Conservation (phyloP, 2,329 filamentous ascomycete genomes). For the Thelonectria discophora region DNA sequence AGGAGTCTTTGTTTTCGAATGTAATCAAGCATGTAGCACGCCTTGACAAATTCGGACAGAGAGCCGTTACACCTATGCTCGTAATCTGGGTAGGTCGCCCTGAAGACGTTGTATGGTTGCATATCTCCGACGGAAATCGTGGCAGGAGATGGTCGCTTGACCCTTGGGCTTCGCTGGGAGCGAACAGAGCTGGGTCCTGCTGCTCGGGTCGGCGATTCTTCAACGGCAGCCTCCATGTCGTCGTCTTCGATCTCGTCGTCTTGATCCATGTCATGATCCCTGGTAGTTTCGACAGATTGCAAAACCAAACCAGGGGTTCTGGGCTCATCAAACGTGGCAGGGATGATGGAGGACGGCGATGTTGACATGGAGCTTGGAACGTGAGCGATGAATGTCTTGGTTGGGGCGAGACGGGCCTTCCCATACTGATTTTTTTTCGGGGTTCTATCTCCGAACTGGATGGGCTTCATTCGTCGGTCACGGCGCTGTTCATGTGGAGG, state of each 20-base stretch:
- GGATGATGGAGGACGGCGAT: slow-evolving; percentile 44
- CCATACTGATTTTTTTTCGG: slow-evolving; percentile 27
- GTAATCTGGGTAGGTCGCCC: slow-evolving; percentile 55
- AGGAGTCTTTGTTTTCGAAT: slow-evolving; percentile 48
- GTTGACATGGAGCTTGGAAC: slow-evolving; percentile 39
- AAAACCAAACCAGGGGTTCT: slow-evolving; percentile 33
- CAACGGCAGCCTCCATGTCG: slow-evolving; percentile 20
- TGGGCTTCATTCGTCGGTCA: slow-evolving; percentile 39
- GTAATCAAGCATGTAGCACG: slow-evolving; percentile 54
- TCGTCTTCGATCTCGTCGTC: slow-evolving; percentile 20
- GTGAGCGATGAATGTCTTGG: slow-evolving; percentile 33
- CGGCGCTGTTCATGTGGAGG: slow-evolving; percentile 18
- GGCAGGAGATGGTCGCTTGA: neutral
- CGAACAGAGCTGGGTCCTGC: slow-evolving; percentile 1
- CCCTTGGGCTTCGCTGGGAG: neutral
- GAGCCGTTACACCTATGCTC: slow-evolving; percentile 50
- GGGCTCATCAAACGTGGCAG: slow-evolving; percentile 38
- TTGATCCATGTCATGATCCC: slow-evolving; percentile 22
- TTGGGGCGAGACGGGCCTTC: slow-evolving; percentile 36
- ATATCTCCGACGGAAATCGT: slow-evolving; percentile 2
- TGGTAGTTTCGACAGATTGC: slow-evolving; percentile 32
- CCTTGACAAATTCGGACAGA: slow-evolving; percentile 54
- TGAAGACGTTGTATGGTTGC: slow-evolving; percentile 52
- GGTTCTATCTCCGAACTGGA: slow-evolving; percentile 35
- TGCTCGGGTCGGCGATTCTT: slow-evolving; percentile 9